These are phyloP conservation scores for Stemphylium beticola DNA, from an alignment of 2,329 filamentous ascomycete species.

Conservation along the genomic window DNA sequence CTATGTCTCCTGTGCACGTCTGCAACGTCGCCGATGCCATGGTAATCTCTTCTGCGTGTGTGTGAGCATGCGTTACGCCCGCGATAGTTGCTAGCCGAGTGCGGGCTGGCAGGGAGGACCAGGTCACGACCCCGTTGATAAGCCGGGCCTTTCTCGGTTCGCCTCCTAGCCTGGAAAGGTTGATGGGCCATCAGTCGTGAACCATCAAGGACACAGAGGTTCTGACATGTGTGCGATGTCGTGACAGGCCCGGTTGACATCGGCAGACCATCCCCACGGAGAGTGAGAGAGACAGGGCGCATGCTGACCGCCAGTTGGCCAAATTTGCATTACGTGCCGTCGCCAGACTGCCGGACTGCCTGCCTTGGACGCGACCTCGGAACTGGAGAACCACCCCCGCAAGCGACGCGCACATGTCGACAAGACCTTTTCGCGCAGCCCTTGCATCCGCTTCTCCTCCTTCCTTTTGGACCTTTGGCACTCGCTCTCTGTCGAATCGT, in stretches of 20 bases:
- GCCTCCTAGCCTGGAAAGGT: not conserved
- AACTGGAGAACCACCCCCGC: not conserved
- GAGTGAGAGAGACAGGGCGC: not conserved
- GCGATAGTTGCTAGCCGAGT: slow-evolving; percentile 11
- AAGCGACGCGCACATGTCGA: slow-evolving; percentile 5
- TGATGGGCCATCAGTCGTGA: not conserved
- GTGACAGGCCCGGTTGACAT: slow-evolving; percentile 16
- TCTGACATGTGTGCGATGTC: slow-evolving; percentile 5
- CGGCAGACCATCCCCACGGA: slow-evolving; percentile 18
- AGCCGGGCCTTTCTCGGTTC: slow-evolving; percentile 16
- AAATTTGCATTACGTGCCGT: not conserved
- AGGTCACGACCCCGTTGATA: slow-evolving; percentile 2
- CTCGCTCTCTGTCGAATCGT: not conserved
- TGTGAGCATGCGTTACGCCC: slow-evolving; percentile 7
- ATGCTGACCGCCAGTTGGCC: slow-evolving; percentile 5
- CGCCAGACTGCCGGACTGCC: slow-evolving; percentile 2
- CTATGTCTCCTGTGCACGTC: too few species aligned
- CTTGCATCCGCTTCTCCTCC: not conserved
- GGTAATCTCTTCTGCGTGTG: too few species aligned
- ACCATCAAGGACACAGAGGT: not conserved
- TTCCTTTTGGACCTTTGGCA: not conserved
- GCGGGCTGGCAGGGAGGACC: not conserved
- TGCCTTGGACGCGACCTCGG: not conserved
- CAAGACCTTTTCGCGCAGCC: not conserved
- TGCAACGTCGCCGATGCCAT: not conserved